These are phyloP conservation scores for Batkoa obscura DNA, from an alignment of 371 early-diverging fungal species.

Conservation along the genomic window DNA sequence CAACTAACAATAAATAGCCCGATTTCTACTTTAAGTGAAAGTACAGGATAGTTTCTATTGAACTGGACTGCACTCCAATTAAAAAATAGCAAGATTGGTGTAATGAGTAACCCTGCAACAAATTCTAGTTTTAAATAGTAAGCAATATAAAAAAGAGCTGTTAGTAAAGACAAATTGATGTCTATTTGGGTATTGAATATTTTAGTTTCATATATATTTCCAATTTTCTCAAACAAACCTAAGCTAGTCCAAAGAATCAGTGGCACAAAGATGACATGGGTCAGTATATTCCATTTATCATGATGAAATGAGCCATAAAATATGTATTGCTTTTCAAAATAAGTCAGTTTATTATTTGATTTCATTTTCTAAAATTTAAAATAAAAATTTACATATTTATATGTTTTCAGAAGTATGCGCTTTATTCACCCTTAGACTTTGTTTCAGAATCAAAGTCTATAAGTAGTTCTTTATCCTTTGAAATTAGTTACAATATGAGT, in stretches of 20 bases:
- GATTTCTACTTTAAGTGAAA: conserved; percentile 25
- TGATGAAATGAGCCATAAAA: conserved; percentile 65
- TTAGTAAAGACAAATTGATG: conserved; percentile 31
- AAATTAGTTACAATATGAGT: no score
- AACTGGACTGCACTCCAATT: conserved; percentile 21
- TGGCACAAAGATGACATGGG: conserved; percentile 85
- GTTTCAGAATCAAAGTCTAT: no score
- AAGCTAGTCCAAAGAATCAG: conserved; percentile 65
- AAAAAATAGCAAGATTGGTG: conserved; percentile 37
- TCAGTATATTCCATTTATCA: conserved; percentile 50
- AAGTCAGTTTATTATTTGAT: not conserved
- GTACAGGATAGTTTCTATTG: not conserved
- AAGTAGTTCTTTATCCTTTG: no score
- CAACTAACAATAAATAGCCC: conserved; percentile 40
- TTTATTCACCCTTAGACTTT: no score
- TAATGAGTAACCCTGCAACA: conserved; percentile 41
- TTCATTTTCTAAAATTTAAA: no score
- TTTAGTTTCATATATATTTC: conserved; percentile 19
- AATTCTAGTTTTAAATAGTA: conserved; percentile 73
- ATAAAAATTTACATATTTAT: no score
- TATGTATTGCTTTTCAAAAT: conserved; percentile 46
- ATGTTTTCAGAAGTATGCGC: no score
- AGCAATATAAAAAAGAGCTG: conserved; percentile 24
- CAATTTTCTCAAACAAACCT: conserved; percentile 36
- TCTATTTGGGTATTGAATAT: conserved; percentile 8